Percentiles rank a stretch among this genome's conserved stretches.
phyloP scores from a whole-genome alignment of 768 basidiomycete species.

The Stropharia rugosoannulata region DNA sequence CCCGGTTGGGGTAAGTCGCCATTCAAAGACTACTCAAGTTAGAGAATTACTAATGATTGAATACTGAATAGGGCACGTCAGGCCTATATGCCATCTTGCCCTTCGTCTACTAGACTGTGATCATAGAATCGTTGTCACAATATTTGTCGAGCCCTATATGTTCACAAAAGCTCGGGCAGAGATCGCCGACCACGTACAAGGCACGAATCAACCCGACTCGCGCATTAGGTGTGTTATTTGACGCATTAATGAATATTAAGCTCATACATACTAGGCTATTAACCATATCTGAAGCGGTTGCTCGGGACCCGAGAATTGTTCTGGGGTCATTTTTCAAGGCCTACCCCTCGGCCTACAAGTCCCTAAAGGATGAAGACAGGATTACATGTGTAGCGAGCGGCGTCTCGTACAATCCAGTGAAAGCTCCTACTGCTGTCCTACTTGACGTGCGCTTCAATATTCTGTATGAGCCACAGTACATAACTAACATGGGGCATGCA shows the following conservation, averaged over 20 bases:
- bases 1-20: too few species aligned
- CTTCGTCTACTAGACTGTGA: too few species aligned
- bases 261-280: background rate
- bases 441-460: conserved; percentile 4
- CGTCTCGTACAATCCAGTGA: conserved; percentile 8
- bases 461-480: background rate
- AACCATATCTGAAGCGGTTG: conserved; percentile 3
- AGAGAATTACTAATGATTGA: too few species aligned
- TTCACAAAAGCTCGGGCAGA: too few species aligned
- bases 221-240: conserved; percentile 6
- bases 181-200: too few species aligned
- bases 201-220: background rate
- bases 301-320: background rate
- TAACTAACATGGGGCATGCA: background rate
- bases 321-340: conserved; percentile 3
- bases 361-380: background rate
- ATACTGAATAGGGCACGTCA: too few species aligned
- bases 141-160: too few species aligned
- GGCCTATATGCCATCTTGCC: too few species aligned
- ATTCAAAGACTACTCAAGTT: too few species aligned
- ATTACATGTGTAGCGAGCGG: conserved; percentile 8
- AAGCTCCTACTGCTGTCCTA: conserved; percentile 7
- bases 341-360: conserved; percentile 4
- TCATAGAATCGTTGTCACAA: too few species aligned
- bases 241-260: background rate